Conservation (phyloP, 345 rosid genomes). For the Orychophragmus violaceus region DNA sequence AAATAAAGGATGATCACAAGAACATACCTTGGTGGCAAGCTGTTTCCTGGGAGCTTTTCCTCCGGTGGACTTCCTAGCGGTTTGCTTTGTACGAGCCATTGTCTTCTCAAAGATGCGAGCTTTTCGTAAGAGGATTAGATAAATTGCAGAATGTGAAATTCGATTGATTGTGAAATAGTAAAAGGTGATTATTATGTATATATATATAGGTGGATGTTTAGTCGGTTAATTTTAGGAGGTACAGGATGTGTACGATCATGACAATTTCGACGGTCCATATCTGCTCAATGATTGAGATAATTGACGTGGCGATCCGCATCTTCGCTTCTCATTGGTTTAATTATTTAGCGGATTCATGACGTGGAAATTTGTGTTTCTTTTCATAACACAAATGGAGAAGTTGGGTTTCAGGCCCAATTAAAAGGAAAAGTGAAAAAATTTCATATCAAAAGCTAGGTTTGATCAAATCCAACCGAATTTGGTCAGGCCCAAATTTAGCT, state of each 20-base stretch:
- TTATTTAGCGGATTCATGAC: background rate
- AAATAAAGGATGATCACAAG: background rate
- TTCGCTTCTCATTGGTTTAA: background rate
- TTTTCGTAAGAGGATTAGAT: background rate
- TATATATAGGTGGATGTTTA: conserved; percentile 11
- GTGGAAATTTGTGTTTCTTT: conserved; percentile 26
- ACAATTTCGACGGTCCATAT: conserved; percentile 7
- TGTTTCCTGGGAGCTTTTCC: conserved; percentile 61
- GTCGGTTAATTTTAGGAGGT: conserved; percentile 14
- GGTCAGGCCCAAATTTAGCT: background rate
- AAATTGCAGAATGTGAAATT: background rate
- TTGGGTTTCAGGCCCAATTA: background rate
- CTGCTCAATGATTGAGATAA: background rate
- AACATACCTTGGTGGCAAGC: conserved; percentile 50
- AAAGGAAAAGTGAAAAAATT: background rate
- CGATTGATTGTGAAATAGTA: background rate
- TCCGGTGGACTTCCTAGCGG: conserved; percentile 57
- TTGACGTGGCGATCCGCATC: conserved; percentile 12
- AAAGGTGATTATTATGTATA: background rate
- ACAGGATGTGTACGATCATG: background rate
- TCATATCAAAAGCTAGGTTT: background rate
- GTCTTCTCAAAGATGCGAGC: background rate
- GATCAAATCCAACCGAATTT: no score
- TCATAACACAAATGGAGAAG: background rate
- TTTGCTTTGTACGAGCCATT: conserved; percentile 68